Evolutionary conservation across 1,139 yeast genomes (phyloP).

Genomic region (Geotrichum aggregatum): DNA sequence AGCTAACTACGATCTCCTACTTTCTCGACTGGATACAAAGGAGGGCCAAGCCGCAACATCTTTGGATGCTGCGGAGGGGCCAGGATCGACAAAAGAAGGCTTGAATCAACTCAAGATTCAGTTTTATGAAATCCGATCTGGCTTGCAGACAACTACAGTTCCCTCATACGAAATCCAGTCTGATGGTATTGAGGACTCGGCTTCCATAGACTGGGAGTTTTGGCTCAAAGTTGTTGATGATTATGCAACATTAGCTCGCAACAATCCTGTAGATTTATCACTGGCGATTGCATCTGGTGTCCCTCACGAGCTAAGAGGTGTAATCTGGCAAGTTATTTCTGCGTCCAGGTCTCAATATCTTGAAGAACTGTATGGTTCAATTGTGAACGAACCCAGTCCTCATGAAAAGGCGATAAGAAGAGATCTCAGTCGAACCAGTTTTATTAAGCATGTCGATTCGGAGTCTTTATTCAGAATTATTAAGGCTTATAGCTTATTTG

Average conservation of each 20-base stretch:
- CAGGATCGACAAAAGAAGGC: slow-evolving; percentile 42
- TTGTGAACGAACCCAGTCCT: slow-evolving; percentile 51
- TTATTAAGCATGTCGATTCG: slow-evolving; percentile 51
- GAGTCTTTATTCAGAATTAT: slow-evolving; percentile 69
- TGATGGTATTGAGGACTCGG: slow-evolving; percentile 36
- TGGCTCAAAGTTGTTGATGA: slow-evolving; percentile 81
- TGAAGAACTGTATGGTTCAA: slow-evolving; percentile 61
- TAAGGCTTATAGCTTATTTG: slow-evolving; percentile 79
- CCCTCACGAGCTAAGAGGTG: slow-evolving; percentile 80
- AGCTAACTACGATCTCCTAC: slow-evolving; percentile 46
- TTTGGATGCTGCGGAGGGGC: slow-evolving; percentile 37
- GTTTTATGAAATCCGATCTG: slow-evolving; percentile 44
- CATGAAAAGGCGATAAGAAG: slow-evolving; percentile 76
- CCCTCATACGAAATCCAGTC: slow-evolving; percentile 21
- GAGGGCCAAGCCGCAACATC: slow-evolving; percentile 43
- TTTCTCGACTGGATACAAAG: slow-evolving; percentile 43
- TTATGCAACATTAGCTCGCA: slow-evolving; percentile 61
- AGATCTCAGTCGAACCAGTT: slow-evolving; percentile 80
- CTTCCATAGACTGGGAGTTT: slow-evolving; percentile 49
- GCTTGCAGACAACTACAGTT: not conserved
- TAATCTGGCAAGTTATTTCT: slow-evolving; percentile 89
- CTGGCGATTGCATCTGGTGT: slow-evolving; percentile 67
- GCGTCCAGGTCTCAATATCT: slow-evolving; percentile 67
- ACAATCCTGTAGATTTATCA: slow-evolving; percentile 57
- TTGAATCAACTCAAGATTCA: slow-evolving; percentile 37